Conservation (phyloP, 257 asterid species). For the Gynochthodes officinalis region DNA sequence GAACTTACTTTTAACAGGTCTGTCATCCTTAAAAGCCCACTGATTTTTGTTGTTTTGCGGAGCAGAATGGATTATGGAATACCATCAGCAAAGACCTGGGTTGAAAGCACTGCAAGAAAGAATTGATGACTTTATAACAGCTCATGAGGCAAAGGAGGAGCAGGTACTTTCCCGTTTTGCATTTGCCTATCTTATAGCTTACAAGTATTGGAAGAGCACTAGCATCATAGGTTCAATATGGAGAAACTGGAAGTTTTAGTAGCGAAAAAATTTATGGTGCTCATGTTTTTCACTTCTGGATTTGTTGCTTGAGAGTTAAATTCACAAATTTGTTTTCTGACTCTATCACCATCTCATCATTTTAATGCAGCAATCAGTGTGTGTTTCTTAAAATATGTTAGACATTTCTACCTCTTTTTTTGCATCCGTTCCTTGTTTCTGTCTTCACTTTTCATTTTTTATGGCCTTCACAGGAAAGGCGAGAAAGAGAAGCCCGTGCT, state of each 20-base stretch:
- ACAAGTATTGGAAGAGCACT: not conserved
- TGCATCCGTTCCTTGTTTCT: conserved; percentile 14
- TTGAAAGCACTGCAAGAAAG: conserved; percentile 64
- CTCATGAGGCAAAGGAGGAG: conserved; percentile 70
- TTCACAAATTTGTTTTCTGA: not conserved
- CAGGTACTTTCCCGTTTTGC: conserved; percentile 43
- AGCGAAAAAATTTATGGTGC: not conserved
- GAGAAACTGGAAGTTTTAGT: not conserved
- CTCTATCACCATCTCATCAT: not conserved
- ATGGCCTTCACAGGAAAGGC: conserved; percentile 54
- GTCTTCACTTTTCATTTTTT: conserved; percentile 9
- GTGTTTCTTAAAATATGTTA: not conserved
- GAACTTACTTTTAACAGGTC: not conserved
- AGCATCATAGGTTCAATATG: not conserved
- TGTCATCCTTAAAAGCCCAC: not conserved
- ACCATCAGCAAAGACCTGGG: conserved; percentile 79
- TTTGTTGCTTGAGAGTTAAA: not conserved
- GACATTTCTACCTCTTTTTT: not conserved
- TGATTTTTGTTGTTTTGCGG: conserved; percentile 12
- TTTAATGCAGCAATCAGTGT: not conserved
- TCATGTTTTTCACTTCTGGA: not conserved
- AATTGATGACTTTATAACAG: conserved; percentile 78
- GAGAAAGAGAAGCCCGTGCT: conserved; percentile 68
- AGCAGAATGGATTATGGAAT: conserved; percentile 78
- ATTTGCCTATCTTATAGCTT: not conserved